Evolutionary conservation across 371 early-diverging fungal genomes (phyloP).

Genomic region (Syncephalastrum sp.): DNA sequence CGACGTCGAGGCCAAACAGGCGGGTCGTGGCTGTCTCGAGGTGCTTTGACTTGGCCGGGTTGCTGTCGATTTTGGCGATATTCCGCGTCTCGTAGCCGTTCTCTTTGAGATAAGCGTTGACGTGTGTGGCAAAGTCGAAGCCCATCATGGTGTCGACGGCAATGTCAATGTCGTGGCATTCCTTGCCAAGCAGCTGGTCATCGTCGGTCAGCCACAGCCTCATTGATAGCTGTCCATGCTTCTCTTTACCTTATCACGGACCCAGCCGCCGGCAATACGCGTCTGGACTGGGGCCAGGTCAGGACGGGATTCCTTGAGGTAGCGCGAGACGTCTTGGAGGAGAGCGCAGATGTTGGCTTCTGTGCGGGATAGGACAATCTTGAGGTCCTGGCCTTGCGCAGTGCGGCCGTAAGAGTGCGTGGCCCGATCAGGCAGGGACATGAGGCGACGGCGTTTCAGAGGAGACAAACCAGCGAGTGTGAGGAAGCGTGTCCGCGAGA

Average conservation of each 20-base stretch:
- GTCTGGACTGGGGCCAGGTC: slow-evolving; percentile 63
- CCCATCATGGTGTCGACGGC: slow-evolving; percentile 97
- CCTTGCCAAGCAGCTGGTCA: slow-evolving; percentile 80
- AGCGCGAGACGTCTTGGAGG: slow-evolving; percentile 57
- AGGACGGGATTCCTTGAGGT: slow-evolving; percentile 47
- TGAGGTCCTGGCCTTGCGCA: slow-evolving; percentile 37
- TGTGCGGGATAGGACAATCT: slow-evolving; percentile 45
- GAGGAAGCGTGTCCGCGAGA: too few relatives aligned
- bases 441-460: too few relatives aligned
- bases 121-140: slow-evolving; percentile 84
- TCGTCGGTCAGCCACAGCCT: too few relatives aligned
- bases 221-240: not conserved
- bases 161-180: slow-evolving; percentile 95
- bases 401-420: slow-evolving; percentile 28
- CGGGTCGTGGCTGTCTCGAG: slow-evolving; percentile 96
- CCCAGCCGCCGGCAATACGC: slow-evolving; percentile 99
- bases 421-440: too few relatives aligned
- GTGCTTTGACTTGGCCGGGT: slow-evolving; percentile 98
- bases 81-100: slow-evolving; percentile 50
- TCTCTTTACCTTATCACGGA: slow-evolving; percentile 87
- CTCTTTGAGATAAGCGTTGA: slow-evolving; percentile 65
- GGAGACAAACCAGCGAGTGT: too few relatives aligned
- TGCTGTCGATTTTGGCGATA: slow-evolving; percentile 86
- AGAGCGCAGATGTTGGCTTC: slow-evolving; percentile 67
- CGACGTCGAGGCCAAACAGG: slow-evolving; percentile 80